Evolutionary conservation across 805 yeast species (phyloP).

Genomic region (Suhomyces tanzawaensis): DNA sequence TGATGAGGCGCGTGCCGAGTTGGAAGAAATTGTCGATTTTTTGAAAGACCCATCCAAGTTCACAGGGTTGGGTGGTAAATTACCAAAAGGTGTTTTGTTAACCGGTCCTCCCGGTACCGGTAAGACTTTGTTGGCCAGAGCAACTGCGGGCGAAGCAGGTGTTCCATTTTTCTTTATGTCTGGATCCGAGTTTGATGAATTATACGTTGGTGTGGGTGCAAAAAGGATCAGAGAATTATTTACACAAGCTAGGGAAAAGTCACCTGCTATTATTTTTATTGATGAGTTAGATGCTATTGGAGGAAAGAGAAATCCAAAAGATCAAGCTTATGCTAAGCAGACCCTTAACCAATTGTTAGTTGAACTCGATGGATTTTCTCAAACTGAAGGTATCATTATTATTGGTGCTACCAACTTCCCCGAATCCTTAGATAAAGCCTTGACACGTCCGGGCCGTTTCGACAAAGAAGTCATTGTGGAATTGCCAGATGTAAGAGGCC

Average conservation of each 20-base stretch:
- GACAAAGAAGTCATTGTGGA: constrained; percentile 95
- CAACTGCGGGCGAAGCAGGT: constrained; percentile 99
- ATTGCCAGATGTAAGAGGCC: constrained; percentile 96
- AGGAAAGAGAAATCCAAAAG: constrained; percentile 94
- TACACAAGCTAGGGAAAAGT: constrained; percentile 86
- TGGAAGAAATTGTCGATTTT: constrained; percentile 97
- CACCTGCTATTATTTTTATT: constrained; percentile 95
- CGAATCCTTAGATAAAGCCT: constrained; percentile 91
- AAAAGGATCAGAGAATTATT: constrained; percentile 94
- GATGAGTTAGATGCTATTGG: constrained; percentile 99
- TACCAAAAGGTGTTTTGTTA: constrained; percentile 93
- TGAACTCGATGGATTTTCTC: constrained; percentile 94
- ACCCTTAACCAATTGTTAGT: constrained; percentile 93
- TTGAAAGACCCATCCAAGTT: constrained; percentile 93
- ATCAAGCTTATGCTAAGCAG: constrained; percentile 97
- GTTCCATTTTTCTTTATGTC: constrained; percentile 98
- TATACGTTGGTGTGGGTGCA: constrained; percentile 99
- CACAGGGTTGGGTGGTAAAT: constrained; percentile 94
- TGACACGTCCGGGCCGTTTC: constrained; percentile 97
- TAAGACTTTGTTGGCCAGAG: constrained; percentile 92
- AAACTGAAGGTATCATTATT: constrained; percentile 87
- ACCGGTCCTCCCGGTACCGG: constrained; percentile 99
- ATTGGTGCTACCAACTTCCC: constrained; percentile 99
- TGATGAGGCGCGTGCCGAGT: constrained; percentile 96
- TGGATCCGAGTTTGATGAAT: constrained; percentile 96